Percentiles rank a stretch among this genome's conserved stretches.
Conservation (phyloP, 2,329 filamentous ascomycete species). For the Coleophoma eucalyptorum region DNA sequence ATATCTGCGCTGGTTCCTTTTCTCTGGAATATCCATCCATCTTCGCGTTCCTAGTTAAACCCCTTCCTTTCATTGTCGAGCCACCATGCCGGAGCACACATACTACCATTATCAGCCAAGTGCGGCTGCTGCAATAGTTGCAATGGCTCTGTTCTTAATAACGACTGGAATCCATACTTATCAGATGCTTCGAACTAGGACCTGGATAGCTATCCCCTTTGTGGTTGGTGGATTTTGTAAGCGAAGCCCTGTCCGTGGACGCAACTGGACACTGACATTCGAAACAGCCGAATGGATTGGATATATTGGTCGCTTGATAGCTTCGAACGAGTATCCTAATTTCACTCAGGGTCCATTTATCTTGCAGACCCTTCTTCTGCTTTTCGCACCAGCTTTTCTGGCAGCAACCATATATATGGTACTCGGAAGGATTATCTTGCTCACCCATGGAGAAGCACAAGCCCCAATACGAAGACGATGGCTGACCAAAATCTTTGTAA, state of each 20-base stretch:
- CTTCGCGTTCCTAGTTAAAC: too few species aligned
- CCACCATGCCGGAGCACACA: too few species aligned
- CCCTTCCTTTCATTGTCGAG: too few species aligned
- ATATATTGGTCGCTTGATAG: slow-evolving; percentile 22
- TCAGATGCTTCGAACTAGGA: background rate
- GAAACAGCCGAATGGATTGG: slow-evolving; percentile 9
- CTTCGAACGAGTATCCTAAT: slow-evolving; percentile 12
- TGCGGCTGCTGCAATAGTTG: background rate
- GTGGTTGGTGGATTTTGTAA: background rate
- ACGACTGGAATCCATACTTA: background rate
- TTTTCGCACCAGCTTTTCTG: slow-evolving; percentile 32
- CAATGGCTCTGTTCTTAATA: background rate
- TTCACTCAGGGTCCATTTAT: slow-evolving; percentile 27
- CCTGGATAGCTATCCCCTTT: background rate
- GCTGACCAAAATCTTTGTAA: slow-evolving; percentile 37
- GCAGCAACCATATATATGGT: slow-evolving; percentile 34
- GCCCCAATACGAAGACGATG: slow-evolving; percentile 26
- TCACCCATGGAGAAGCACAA: slow-evolving; percentile 27
- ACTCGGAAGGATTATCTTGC: slow-evolving; percentile 30
- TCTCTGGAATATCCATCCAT: too few species aligned
- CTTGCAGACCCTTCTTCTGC: slow-evolving; percentile 27
- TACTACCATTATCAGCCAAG: background rate
- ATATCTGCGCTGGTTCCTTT: too few species aligned
- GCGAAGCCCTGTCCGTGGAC: background rate
- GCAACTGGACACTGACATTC: background rate